Base-by-base conservation (phyloP, 2,329 filamentous ascomycete species). In the Epichloe baconii region DNA sequence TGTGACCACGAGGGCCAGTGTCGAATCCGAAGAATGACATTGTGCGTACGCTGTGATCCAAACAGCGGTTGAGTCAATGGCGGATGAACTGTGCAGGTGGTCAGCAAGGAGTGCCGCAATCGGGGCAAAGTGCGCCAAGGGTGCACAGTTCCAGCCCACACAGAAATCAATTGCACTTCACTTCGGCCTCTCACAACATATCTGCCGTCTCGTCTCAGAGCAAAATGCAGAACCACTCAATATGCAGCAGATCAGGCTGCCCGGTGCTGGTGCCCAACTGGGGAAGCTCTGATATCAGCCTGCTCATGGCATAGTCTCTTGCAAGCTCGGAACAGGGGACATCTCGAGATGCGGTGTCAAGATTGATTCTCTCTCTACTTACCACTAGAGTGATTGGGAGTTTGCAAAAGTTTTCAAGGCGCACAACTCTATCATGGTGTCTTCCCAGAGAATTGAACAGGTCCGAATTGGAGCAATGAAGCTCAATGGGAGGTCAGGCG, bases 21-120 rank as follows among this genome's bases (percentile, higher is more conserved):
- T 94, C 85, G 69, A 94, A 90, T 59, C 88, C 87, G 70, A 95
- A 95, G 75, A 95, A 95, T 36, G 89, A 90, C 90, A 95, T 93
- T 59, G 57, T 68, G 60, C 34, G 17, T 40, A 17, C 8, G 19
- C 35, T 42, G 12, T 40, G 43, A 35, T 36, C 14, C 19, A 44
- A 36, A 34, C 17, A 31, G 17, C 14, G n/a, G 17, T 21, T 17
- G 26, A 37, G 21, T 49, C 26, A 34, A 44, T 15, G 26, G 26
- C 11, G 15, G n/a, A 35, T 36, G 21, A 21, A 31, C 34, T 47
- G 34, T 38, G 34, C 23, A 21, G 11, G 17, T 17, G 21, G 47
- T 15, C 10, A 35, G 35, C 17, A 36, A 35, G 5, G 17, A 42
- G 47, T 42, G 26, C 31, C 37, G 21, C 45, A 37, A 38, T 10